Base-by-base conservation (phyloP, 257 asterid species). In the Solanum tacnaense region DNA sequence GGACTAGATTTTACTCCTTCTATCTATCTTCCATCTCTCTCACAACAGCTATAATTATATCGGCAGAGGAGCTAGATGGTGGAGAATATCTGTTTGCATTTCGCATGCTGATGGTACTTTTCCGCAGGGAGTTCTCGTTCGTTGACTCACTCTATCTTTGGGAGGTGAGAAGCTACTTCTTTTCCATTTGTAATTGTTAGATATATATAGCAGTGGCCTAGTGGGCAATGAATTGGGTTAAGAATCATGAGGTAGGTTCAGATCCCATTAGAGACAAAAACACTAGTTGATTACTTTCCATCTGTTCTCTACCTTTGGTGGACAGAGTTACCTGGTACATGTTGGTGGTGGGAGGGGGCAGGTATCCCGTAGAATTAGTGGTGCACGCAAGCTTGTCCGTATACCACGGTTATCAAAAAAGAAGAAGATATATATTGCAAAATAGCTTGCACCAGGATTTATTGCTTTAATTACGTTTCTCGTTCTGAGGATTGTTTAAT, bases 41-140 rank as follows among this genome's bases (percentile, higher is more conserved):
- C 84, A 46, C 78, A 86, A 86, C 83, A 73, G 71, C 88, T 27
- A 36, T 87, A 27, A 89, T 89, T 91, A 79, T 84, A 84, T 90
- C 88, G 89, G 89, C 94, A 96, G 99, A 95, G 98, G 98, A 94
- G 86, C 92, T 96, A 89, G 99, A 95, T 90, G 99, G 98, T 21
- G 99, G 99, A 86, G 98, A 96, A 86, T 96, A 96, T 91, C 91
- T 96, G 84, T 96, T 96, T 87, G 99, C 99, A 74, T 94, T 96
- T 89, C 98, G 99, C 72, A 96, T 96, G 99, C 92, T 95, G 92
- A 96, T 96, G 99, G 98, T 95, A 85, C 95, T 96, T 87, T 96
- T 96, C 58, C 95, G 98, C 87, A 94, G 99, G 89, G 99, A 96
- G 90, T 96, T 96, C 91, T 96, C 98, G 13, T 95, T 95, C 87